Evolutionary conservation across 352 stramenopile genomes (phyloP), one percentile per base, ranked within the genome.

Genomic region (Phytophthora sp.): DNA sequence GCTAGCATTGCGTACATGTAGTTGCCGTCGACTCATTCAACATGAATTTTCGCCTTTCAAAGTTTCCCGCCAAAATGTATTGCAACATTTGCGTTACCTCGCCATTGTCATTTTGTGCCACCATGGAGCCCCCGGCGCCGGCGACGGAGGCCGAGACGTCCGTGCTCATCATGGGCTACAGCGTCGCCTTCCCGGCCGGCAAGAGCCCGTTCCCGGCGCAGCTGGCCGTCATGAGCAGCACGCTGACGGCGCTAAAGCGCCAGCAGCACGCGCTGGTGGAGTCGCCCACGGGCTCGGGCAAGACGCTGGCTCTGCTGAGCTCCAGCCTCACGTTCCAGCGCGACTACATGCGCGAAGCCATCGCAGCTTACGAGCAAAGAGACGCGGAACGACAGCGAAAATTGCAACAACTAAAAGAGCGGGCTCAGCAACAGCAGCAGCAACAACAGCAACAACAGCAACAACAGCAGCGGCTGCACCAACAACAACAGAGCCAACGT

Each of bases 131-230:
- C 17, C 27, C 23, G 15, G 1, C 56, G 9, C 17, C 45, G 21
- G 3, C 49, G 18, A 9, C 17, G 44, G 28, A 21, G 30, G 43
- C 42, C 11, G 62, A 76, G 34, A 69, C 60, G 26, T 76, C 56
- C n/a, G 66, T 91, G 46, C 81, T 92, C 72, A 91, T 95, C 72
- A 92, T 91, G 81, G 86, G 86, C 26, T 89, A 92, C 65, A 72
- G 71, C 41, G 86, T 95, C 24, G 78, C 66, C 31, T 95, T 95
- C 54, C 83, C 86, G 0, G 68, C 66, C 5, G 86, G 82, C 34
- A 95, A 92, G 72, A 77, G 58, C 38, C 86, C 86, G 34, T 95
- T 95, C 57, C 84, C 86, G 11, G 82, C 86, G n/a, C 86, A 95
- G 58, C 52, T 95, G 44, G 85, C 84, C 0, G 85, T 95, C 26